Conservation (phyloP, 768 basidiomycete genomes). For the Phanerodontia chrysosporium region DNA sequence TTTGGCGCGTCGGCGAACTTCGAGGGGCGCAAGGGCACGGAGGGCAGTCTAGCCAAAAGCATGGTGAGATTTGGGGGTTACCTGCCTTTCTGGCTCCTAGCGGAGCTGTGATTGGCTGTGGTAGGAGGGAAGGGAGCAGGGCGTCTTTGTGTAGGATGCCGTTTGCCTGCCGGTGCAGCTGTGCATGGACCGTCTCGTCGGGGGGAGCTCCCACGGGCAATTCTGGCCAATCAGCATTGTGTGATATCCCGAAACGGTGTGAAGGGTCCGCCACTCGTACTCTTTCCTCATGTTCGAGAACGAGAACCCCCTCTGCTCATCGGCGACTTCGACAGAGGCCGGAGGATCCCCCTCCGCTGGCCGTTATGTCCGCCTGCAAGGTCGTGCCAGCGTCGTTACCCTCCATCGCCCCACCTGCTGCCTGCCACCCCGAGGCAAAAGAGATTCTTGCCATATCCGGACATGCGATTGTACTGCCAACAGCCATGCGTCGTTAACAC, state of each 20-base stretch:
- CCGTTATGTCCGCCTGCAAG: neutral
- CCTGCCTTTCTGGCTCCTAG: no score
- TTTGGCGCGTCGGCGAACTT: neutral
- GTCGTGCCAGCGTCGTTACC: neutral
- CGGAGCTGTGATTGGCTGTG: no score
- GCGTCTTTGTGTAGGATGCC: no score
- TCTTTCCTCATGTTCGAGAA: neutral
- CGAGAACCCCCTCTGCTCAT: neutral
- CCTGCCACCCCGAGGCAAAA: neutral
- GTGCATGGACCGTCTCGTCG: neutral
- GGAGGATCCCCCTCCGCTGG: no score
- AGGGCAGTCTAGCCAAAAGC: neutral
- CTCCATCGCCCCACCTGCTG: neutral
- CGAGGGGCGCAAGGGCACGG: neutral
- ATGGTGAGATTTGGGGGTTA: neutral
- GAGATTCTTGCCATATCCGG: neutral
- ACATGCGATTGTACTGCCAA: neutral
- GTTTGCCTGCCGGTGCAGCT: no score
- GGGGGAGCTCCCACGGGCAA: neutral
- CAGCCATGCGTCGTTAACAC: no score
- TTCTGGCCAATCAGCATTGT: neutral
- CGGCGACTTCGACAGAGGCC: neutral
- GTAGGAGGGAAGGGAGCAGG: no score
- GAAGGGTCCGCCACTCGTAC: neutral
- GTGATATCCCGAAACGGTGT: neutral